A percentile compares a stretch with the other conserved stretches of the same genome.
phyloP scores from a whole-genome alignment of 164 flowering plant genomes.

The Hamamelis virginiana region DNA sequence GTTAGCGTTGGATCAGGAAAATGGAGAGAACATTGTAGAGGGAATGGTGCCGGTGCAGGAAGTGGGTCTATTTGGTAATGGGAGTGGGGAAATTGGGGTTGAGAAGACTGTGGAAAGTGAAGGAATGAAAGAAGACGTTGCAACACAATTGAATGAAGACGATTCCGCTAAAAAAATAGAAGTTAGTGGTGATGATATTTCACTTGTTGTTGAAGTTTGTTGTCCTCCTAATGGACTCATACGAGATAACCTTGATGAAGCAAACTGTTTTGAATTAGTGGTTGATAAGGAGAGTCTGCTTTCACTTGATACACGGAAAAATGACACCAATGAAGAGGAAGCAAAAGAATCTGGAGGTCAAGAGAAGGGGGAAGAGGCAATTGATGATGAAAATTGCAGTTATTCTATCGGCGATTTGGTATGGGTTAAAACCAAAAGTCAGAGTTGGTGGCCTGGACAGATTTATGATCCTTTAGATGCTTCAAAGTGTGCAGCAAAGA shows the following conservation, averaged over 20 bases:
- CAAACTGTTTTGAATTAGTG: background rate
- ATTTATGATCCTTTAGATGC: constrained; percentile 40
- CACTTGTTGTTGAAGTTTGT: background rate
- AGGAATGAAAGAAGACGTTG: constrained; percentile 7
- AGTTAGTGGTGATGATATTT: background rate
- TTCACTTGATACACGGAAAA: background rate
- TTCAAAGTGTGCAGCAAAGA: constrained; percentile 30
- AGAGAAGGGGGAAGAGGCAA: background rate
- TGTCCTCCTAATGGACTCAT: background rate
- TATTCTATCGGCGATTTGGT: constrained; percentile 45
- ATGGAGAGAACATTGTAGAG: background rate
- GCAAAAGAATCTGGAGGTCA: background rate
- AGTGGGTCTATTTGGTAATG: constrained; percentile 1
- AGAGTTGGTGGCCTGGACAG: constrained; percentile 70
- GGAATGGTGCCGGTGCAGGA: background rate
- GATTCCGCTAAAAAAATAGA: constrained; percentile 5
- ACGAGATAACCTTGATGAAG: no score
- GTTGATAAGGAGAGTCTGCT: background rate
- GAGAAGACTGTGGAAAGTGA: constrained; percentile 10
- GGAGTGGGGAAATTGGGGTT: constrained; percentile 1
- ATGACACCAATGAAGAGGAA: background rate
- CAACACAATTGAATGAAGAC: background rate
- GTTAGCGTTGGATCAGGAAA: background rate
- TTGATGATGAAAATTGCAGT: background rate
- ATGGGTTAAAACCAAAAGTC: constrained; percentile 52